Evolutionary conservation across 2,329 filamentous ascomycete species (phyloP), one percentile per base, ranked within the genome.

Genomic region (Talaromyces piceae): DNA sequence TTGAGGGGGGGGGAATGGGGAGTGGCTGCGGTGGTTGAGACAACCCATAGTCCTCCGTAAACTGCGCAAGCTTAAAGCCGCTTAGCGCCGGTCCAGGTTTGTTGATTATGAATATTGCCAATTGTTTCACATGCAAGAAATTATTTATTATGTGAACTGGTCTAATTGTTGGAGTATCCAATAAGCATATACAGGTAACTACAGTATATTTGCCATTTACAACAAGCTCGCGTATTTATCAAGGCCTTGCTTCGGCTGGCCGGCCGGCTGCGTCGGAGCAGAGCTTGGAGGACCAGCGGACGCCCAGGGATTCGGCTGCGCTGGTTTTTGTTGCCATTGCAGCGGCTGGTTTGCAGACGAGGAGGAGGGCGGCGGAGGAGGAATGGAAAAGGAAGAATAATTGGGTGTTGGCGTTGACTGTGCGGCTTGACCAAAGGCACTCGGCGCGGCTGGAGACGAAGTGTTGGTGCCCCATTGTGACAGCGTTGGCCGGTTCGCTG

Each of bases 181-280:
- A 20, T 46, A 46, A 25, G 12, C 22, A 48, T 48, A 18, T 41
- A 48, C 28, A 41, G 46, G 47, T 47, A 51, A 33, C 33, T 7
- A 44, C 46, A n/a, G 26, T 39, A 26, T 47, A 43, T 20, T n/a
- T 16, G 16, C 22, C 11, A 16, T 41, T 66, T 57, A 81, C 53
- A 81, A 60, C 55, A 81, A 68, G 63, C 78, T 81, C 57, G 80
- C 76, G 60, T 76, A 81, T 54, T 76, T 77, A 63, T 80, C 78
- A 52, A 81, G 60, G 1, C 77, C 77, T 50, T 64, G 63, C 55
- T 64, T 70, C 54, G 59, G 67, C 49, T 62, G 57, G 26, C 53
- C 52, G 39, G 57, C 54, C 16, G 60, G 54, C 46, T 62, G 58
- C n/a, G 56, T 59, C 30, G 54, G 56, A 39, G 67, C 64, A 41